Evolutionary conservation across 2,329 filamentous ascomycete species (phyloP).

Genomic region (Dryadomyces quercus-mongolicae): DNA sequence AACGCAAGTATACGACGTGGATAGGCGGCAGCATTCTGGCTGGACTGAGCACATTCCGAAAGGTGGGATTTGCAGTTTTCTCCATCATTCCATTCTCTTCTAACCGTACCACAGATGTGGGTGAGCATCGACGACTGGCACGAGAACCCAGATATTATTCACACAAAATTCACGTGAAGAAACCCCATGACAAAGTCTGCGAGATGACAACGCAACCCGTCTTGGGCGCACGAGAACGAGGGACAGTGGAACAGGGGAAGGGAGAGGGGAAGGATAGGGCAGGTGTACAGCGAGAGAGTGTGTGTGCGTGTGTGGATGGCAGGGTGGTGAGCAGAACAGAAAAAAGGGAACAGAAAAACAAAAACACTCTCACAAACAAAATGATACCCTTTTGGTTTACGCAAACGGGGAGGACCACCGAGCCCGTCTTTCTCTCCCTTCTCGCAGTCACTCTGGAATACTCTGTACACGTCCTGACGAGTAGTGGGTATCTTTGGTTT

Average conservation of each 20-base stretch:
- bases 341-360: not conserved
- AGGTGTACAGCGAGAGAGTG: not conserved
- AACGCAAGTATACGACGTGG: conserved; percentile 98
- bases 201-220: no score
- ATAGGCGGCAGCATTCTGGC: conserved; percentile 96
- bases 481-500: no score
- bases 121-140: conserved; percentile 99
- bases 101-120: conserved; percentile 66
- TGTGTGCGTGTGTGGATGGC: no score
- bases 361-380: conserved; percentile 1
- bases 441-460: not conserved
- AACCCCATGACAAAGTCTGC: not conserved
- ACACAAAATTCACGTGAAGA: conserved; percentile 81
- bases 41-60: conserved; percentile 93
- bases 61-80: conserved; percentile 44
- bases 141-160: conserved; percentile 97
- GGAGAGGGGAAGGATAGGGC: not conserved
- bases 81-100: not conserved
- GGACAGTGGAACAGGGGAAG: not conserved
- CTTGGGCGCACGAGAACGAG: no score
- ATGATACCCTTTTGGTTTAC: conserved; percentile 14
- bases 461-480: no score
- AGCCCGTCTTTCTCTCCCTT: not conserved
- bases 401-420: conserved; percentile 1
- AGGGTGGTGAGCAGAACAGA: not conserved